These are phyloP conservation scores for Naematelia encephala DNA, from an alignment of 768 basidiomycete genomes.

Conservation along the genomic window DNA sequence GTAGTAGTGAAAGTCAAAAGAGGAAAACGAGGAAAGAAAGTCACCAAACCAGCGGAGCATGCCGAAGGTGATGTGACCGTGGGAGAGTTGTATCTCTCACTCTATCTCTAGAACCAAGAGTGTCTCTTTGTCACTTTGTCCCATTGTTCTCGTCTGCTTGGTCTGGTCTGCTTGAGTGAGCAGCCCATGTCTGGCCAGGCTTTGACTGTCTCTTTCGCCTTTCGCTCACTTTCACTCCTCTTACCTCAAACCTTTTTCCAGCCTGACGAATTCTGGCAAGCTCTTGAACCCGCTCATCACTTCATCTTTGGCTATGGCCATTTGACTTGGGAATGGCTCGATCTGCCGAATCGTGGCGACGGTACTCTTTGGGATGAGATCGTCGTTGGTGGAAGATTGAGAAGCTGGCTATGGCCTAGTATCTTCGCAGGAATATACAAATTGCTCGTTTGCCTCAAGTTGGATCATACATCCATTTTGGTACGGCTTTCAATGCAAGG, in stretches of 20 bases:
- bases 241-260: constrained; percentile 84
- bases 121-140: neutral
- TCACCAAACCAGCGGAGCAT: neutral
- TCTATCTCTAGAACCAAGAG: neutral
- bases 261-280: constrained; percentile 95
- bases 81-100: neutral
- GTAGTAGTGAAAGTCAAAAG: too few relatives aligned
- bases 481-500: constrained; percentile 57
- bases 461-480: constrained; percentile 62
- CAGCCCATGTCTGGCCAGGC: constrained; percentile 15
- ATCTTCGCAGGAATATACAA: constrained; percentile 77
- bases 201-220: constrained; percentile 29
- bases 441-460: constrained; percentile 58
- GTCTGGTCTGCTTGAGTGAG: neutral
- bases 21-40: neutral
- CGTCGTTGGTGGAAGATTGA: constrained; percentile 37
- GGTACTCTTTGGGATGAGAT: constrained; percentile 45
- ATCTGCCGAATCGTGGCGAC: constrained; percentile 14
- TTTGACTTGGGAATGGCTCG: constrained; percentile 92
- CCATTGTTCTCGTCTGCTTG: constrained; percentile 1
- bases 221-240: constrained; percentile 56
- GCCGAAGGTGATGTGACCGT: neutral
- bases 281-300: constrained; percentile 85
- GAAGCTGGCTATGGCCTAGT: constrained; percentile 62
- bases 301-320: constrained; percentile 87